Evolutionary conservation across 2,329 filamentous ascomycete genomes (phyloP).

Genomic region (Cordyceps pruinosa): DNA sequence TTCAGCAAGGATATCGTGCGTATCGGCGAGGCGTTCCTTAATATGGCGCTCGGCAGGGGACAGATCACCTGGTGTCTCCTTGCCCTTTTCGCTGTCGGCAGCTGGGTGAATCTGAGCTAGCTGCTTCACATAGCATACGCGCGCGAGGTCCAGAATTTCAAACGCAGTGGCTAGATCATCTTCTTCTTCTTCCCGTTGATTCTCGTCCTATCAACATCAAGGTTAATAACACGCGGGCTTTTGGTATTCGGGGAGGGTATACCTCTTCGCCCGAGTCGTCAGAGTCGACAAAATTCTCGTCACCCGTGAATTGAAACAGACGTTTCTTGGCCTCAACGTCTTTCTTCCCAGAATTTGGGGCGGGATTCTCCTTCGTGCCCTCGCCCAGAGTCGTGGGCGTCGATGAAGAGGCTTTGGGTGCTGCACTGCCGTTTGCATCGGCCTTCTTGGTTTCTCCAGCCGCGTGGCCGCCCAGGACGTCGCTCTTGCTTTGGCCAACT

Average conservation of each 20-base stretch:
- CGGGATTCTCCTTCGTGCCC: constrained; percentile 37
- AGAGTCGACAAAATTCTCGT: constrained; percentile 85
- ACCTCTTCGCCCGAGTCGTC: constrained; percentile 61
- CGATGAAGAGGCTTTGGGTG: constrained; percentile 34
- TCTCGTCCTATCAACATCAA: constrained; percentile 35
- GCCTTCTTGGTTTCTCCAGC: constrained; percentile 40
- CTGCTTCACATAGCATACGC: constrained; percentile 54
- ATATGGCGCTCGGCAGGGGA: constrained; percentile 47
- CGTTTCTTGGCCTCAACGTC: constrained; percentile 55
- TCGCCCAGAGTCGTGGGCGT: constrained; percentile 33
- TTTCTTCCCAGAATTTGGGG: constrained; percentile 33
- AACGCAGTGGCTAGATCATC: constrained; percentile 76
- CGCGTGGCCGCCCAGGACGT: constrained; percentile 82
- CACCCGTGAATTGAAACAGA: constrained; percentile 86
- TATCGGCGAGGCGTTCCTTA: constrained; percentile 85
- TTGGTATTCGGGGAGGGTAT: constrained; percentile 12
- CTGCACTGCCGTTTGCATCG: constrained; percentile 34
- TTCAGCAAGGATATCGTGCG: constrained; percentile 87
- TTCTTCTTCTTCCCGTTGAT: constrained; percentile 51
- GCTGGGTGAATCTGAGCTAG: constrained; percentile 35
- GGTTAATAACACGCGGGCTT: constrained; percentile 19
- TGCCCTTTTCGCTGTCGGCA: constrained; percentile 33
- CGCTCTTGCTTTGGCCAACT: constrained; percentile 87
- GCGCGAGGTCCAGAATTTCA: constrained; percentile 76
- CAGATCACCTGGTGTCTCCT: constrained; percentile 34